Base-by-base conservation (phyloP, 2,329 filamentous ascomycete genomes). In the Emmonsiellopsis sp. region DNA sequence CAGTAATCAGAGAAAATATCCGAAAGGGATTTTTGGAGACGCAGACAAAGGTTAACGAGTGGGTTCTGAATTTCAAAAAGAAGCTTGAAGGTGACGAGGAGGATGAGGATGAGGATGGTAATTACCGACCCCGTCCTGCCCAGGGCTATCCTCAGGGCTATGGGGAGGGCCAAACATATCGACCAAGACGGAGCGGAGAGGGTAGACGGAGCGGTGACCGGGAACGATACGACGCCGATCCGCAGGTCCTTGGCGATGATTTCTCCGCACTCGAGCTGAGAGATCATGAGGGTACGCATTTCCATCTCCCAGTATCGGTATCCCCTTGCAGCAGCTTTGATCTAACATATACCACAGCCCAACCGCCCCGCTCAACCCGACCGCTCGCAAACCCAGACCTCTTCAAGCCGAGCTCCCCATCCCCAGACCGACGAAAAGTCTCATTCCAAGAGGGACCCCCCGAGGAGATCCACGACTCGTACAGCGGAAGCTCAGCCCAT, bases 11-110 rank as follows among this genome's bases (percentile, higher is more conserved):
- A 60, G 89, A 95, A 67, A 96, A 94, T 64, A 81, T 98, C 61
- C 86, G 86, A 66, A 94, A 97, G 73, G 93, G 93, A 3, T 98
- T 98, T 72, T 65, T 90, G 53, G 91, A 98, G 65, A 97, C 93
- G 2, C 93, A 97, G 73, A 84, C 82, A 53, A 94, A 88, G 65
- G 87, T 98, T 62, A 97, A 95, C 73, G 81, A 82, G 49, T 97
- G 92, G 91, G 89, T 98, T 62, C 87, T 82, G 49, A 90, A 84
- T 58, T 77, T 98, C 67, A 93, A 88, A 74, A 97, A 97, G 80
- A 88, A 85, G 70, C 81, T 98, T 36, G 91, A 97, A 63, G 92
- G 93, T 48, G 88, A 93, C 58, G 87, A 90, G 54, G 81, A 86
- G 52, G 86, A 90, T 27, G 81, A 83, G 42, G 77, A 80, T 52